phyloP scores from a whole-genome alignment of 257 asterid genomes.

The Solanum gandarillasii region DNA sequence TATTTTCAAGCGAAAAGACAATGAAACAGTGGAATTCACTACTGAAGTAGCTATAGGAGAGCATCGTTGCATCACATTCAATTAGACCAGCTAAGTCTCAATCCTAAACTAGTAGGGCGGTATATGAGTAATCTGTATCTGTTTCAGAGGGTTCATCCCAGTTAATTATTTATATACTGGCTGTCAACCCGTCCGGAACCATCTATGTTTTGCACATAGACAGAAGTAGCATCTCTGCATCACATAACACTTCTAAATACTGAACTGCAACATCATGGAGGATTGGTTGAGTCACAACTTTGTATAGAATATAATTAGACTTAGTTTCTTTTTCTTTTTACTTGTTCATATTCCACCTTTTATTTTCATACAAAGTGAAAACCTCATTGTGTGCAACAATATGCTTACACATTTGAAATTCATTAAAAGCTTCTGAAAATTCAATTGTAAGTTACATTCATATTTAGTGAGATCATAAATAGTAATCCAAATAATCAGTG shows the following conservation, averaged over 20 bases:
- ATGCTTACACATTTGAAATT: background rate
- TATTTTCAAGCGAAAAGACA: background rate
- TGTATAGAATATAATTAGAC: background rate
- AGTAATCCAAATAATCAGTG: background rate
- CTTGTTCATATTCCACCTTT: background rate
- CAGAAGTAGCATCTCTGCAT: background rate
- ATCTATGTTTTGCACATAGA: background rate
- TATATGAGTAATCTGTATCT: background rate
- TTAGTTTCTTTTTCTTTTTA: background rate
- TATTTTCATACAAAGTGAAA: background rate
- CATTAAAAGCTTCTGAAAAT: background rate
- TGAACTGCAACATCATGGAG: background rate
- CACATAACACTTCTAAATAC: background rate
- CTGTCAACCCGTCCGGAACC: background rate
- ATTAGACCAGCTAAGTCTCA: background rate
- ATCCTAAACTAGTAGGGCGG: background rate
- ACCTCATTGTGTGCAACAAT: background rate
- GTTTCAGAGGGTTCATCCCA: background rate
- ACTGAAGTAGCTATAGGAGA: background rate
- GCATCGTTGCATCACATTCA: background rate
- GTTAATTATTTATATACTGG: background rate
- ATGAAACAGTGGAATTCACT: background rate
- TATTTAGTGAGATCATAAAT: background rate
- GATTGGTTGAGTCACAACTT: background rate
- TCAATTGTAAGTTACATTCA: background rate